Conservation (phyloP, 805 yeast genomes). For the Pichia cephalocereana region DNA sequence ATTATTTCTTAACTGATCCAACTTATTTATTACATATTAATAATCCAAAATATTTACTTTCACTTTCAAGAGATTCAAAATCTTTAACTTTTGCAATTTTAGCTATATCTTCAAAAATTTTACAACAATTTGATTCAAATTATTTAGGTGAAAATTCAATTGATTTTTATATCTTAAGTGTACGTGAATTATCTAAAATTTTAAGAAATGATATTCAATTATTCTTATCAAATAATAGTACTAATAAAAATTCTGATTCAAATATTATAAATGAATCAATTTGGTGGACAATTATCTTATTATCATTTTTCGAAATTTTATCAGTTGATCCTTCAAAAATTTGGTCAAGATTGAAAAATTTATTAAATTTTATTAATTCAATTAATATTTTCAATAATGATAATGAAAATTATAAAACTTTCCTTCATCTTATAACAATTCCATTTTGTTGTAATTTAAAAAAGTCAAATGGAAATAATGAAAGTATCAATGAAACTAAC, state of each 20-base stretch:
- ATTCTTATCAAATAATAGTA: neutral
- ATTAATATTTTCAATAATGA: conserved; percentile 20
- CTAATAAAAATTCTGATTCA: neutral
- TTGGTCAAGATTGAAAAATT: conserved; percentile 32
- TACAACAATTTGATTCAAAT: conserved; percentile 14
- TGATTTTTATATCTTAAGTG: conserved; percentile 21
- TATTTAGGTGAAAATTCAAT: conserved; percentile 22
- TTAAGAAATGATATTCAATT: conserved; percentile 26
- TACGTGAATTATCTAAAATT: conserved; percentile 27
- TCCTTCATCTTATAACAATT: neutral
- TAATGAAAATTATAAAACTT: neutral
- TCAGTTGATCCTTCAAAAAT: conserved; percentile 25
- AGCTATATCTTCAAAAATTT: conserved; percentile 23
- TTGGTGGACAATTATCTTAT: conserved; percentile 31
- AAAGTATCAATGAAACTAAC: neutral
- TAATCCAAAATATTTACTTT: conserved; percentile 16
- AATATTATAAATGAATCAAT: conserved; percentile 1
- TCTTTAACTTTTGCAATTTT: conserved; percentile 20
- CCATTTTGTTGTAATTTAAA: conserved; percentile 2
- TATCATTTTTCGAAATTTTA: conserved; percentile 36
- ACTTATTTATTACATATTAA: conserved; percentile 4
- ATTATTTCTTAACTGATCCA: conserved; percentile 9
- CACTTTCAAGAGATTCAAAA: conserved; percentile 30
- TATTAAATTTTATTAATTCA: conserved; percentile 28
- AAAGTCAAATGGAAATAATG: too few relatives aligned